Conservation (phyloP, 1,139 yeast species). For the Geotrichum restrictum region DNA sequence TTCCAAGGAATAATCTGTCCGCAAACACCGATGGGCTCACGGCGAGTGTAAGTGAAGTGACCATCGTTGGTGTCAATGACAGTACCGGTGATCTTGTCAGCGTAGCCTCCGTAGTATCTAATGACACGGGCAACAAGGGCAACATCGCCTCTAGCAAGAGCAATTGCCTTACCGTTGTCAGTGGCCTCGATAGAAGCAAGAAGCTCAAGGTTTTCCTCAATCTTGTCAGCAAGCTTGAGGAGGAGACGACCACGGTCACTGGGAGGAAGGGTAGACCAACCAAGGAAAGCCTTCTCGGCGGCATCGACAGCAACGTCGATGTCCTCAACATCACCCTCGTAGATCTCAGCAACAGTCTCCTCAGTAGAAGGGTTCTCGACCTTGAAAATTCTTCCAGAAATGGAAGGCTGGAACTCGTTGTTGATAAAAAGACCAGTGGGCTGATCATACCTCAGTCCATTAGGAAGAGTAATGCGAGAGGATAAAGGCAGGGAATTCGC, state of each 20-base stretch:
- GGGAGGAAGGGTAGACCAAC: constrained; percentile 49
- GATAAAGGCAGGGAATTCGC: constrained; percentile 17
- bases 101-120: constrained; percentile 78
- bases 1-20: constrained; percentile 88
- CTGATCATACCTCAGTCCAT: constrained; percentile 56
- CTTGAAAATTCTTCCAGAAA: constrained; percentile 49
- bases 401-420: constrained; percentile 54
- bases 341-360: constrained; percentile 50
- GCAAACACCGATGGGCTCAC: constrained; percentile 75
- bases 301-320: constrained; percentile 57
- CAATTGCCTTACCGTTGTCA: constrained; percentile 75
- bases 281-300: constrained; percentile 51
- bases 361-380: constrained; percentile 57
- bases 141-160: constrained; percentile 55
- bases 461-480: constrained; percentile 56
- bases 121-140: constrained; percentile 52
- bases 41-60: constrained; percentile 57
- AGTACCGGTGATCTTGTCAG: constrained; percentile 67
- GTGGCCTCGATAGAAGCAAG: constrained; percentile 71
- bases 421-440: constrained; percentile 66
- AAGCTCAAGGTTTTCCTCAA: constrained; percentile 57
- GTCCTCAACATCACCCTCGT: constrained; percentile 55
- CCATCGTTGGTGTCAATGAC: constrained; percentile 60
- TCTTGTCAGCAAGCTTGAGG: constrained; percentile 59
- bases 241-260: constrained; percentile 56